Percentiles rank a stretch among this genome's conserved stretches.
phyloP scores from a whole-genome alignment of 169 alveolate species.

The Plasmodium relictum region DNA sequence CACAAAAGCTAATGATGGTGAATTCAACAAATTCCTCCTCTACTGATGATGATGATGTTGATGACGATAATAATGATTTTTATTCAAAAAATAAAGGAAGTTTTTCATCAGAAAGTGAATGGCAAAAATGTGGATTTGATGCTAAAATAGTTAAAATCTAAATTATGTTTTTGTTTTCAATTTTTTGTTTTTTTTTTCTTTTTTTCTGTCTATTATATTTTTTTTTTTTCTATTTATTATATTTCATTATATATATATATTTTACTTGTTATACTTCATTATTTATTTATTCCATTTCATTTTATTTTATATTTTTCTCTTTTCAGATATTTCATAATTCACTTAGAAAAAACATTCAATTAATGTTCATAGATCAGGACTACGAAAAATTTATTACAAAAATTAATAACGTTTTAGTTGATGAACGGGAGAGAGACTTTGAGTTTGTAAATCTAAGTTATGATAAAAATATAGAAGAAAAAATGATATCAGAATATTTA shows the following conservation, averaged over 20 bases:
- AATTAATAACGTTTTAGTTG: slow-evolving; percentile 40
- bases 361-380: slow-evolving; percentile 47
- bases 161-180: background rate
- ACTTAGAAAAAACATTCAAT: slow-evolving; percentile 47
- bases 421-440: slow-evolving; percentile 37
- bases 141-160: slow-evolving; percentile 52
- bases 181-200: background rate
- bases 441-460: slow-evolving; percentile 49
- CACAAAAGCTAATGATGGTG: slow-evolving; percentile 17
- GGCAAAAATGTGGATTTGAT: slow-evolving; percentile 77
- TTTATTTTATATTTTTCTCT: background rate
- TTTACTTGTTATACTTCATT: background rate
- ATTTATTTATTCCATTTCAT: background rate
- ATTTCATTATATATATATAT: background rate
- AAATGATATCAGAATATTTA: background rate
- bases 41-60: slow-evolving; percentile 8
- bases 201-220: background rate
- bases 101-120: slow-evolving; percentile 59
- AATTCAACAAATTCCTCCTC: slow-evolving; percentile 67
- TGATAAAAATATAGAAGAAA: slow-evolving; percentile 36
- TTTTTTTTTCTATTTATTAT: background rate
- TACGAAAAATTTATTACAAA: slow-evolving; percentile 44
- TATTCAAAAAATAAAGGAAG: slow-evolving; percentile 18
- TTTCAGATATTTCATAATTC: slow-evolving; percentile 59
- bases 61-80: slow-evolving; percentile 16